Conservation (phyloP, 2,329 filamentous ascomycete genomes). For the Exophiala phaeomuriformis region DNA sequence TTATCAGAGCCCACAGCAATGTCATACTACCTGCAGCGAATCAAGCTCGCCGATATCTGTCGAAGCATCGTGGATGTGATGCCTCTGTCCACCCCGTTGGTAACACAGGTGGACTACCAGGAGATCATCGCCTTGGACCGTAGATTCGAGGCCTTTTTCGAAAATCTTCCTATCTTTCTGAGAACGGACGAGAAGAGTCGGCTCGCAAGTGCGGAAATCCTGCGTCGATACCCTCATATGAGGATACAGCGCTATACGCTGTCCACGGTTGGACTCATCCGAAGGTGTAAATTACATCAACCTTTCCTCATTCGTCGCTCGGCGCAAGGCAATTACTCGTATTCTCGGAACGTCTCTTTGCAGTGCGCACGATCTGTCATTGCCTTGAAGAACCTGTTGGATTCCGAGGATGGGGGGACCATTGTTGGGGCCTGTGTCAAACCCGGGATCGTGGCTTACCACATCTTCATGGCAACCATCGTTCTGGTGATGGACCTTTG, state of each 20-base stretch:
- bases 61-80: slow-evolving; percentile 37
- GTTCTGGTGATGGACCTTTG: slow-evolving; percentile 37
- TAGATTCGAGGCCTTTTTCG: slow-evolving; percentile 31
- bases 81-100: slow-evolving; percentile 27
- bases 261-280: slow-evolving; percentile 33
- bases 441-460: slow-evolving; percentile 32
- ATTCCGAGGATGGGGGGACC: slow-evolving; percentile 25
- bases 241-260: slow-evolving; percentile 34
- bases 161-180: slow-evolving; percentile 34
- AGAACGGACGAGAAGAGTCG: slow-evolving; percentile 32
- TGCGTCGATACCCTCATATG: slow-evolving; percentile 29
- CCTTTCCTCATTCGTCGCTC: slow-evolving; percentile 36
- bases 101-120: slow-evolving; percentile 31
- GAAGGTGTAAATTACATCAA: slow-evolving; percentile 36
- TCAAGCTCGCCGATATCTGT: slow-evolving; percentile 37
- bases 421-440: slow-evolving; percentile 21
- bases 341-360: slow-evolving; percentile 35
- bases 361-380: slow-evolving; percentile 36
- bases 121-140: slow-evolving; percentile 36
- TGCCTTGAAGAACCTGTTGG: slow-evolving; percentile 33
- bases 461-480: slow-evolving; percentile 37
- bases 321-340: slow-evolving; percentile 32
- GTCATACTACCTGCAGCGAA: slow-evolving; percentile 40
- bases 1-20: slow-evolving; percentile 37
- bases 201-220: slow-evolving; percentile 28